Percentiles rank a stretch among this genome's conserved stretches.
Evolutionary conservation across 768 basidiomycete species (phyloP).

Genomic region (Amanita phalloides): DNA sequence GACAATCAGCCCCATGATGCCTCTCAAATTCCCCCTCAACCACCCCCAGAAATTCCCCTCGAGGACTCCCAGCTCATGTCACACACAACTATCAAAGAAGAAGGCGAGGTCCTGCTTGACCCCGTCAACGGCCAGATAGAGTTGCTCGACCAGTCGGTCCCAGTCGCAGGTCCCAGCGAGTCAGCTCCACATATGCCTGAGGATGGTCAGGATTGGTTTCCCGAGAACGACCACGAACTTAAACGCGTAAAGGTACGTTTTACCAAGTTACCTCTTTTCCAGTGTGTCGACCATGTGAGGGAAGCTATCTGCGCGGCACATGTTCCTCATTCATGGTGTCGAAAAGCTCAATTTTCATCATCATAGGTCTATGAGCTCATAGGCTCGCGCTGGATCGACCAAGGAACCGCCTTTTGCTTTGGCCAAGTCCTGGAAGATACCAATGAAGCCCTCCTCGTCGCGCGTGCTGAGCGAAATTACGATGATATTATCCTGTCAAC

Average conservation of each 20-base stretch:
- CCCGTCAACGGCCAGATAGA: conserved; percentile 33
- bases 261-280: conserved; percentile 9
- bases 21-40: background rate
- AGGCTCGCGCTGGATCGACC: conserved; percentile 87
- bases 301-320: background rate
- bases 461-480: conserved; percentile 69
- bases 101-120: conserved; percentile 21
- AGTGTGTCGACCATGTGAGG: conserved; percentile 6
- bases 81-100: conserved; percentile 21
- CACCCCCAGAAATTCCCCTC: background rate
- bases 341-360: conserved; percentile 11
- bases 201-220: conserved; percentile 49
- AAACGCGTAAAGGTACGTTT: conserved; percentile 75
- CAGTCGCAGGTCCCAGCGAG: conserved; percentile 22
- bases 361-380: conserved; percentile 88
- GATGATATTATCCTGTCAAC: conserved; percentile 67
- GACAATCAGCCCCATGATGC: conserved; percentile 12
- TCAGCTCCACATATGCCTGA: conserved; percentile 32
- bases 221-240: conserved; percentile 60
- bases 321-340: conserved; percentile 10
- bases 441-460: conserved; percentile 72
- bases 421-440: conserved; percentile 74
- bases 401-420: conserved; percentile 94
- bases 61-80: background rate
- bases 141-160: conserved; percentile 32